Evolutionary conservation across 305 asterid species (phyloP).

Genomic region (Fraxinus greggii): DNA sequence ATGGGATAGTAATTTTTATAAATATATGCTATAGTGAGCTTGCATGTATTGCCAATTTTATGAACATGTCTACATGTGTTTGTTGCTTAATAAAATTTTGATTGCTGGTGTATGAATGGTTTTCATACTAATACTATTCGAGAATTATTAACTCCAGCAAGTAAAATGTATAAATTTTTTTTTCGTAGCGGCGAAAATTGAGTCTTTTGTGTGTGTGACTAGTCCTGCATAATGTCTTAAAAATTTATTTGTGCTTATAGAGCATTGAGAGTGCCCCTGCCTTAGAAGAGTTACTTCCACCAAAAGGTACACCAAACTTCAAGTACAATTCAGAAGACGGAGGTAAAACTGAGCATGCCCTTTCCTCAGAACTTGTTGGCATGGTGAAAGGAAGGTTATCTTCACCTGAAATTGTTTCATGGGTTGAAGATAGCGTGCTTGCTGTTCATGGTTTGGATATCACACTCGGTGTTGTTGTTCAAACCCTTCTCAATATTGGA

Average conservation of each 20-base stretch:
- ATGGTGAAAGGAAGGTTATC: slow-evolving; percentile 80
- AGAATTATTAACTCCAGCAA: slow-evolving; percentile 7
- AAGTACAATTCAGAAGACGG: slow-evolving; percentile 68
- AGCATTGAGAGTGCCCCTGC: slow-evolving; percentile 96
- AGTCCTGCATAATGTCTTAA: slow-evolving; percentile 4
- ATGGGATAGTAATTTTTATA: slow-evolving; percentile 5
- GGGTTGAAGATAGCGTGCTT: slow-evolving; percentile 78
- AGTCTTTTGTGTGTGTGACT: not conserved
- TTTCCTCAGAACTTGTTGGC: slow-evolving; percentile 71
- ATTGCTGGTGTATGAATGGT: not conserved
- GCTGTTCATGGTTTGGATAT: slow-evolving; percentile 71
- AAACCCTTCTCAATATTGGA: slow-evolving; percentile 90
- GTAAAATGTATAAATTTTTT: slow-evolving; percentile 8
- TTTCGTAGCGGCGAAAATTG: not conserved
- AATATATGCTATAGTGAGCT: not conserved
- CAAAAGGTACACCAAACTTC: slow-evolving; percentile 74
- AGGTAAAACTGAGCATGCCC: slow-evolving; percentile 61
- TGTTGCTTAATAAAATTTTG: not conserved
- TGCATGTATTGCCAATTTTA: not conserved
- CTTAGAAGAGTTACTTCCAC: slow-evolving; percentile 95
- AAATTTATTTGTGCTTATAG: slow-evolving; percentile 39
- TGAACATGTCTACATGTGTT: not conserved
- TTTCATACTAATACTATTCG: not conserved
- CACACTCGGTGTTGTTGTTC: slow-evolving; percentile 72
- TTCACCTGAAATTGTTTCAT: slow-evolving; percentile 69